Percentiles rank a stretch among this genome's conserved stretches.
phyloP scores from a whole-genome alignment of 225 moss, liverwort and hornwort species.

The Climacium dendroides region DNA sequence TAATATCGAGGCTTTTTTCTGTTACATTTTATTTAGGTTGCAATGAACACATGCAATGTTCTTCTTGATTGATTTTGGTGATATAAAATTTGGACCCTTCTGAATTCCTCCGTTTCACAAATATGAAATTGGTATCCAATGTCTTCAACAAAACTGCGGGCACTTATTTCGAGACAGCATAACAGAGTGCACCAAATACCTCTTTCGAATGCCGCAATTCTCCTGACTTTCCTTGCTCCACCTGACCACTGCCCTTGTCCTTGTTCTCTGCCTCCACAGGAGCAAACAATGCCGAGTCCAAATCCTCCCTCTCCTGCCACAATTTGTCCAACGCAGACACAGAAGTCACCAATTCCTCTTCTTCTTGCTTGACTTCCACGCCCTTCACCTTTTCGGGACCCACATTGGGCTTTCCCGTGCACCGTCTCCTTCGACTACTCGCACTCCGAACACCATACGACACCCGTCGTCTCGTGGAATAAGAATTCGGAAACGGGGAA shows the following conservation, averaged over 20 bases:
- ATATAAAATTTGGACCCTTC: neutral
- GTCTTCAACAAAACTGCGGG: neutral
- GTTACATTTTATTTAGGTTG: neutral
- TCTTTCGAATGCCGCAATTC: neutral
- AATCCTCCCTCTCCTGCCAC: slow-evolving; percentile 3
- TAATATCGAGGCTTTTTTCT: neutral
- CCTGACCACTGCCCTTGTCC: neutral
- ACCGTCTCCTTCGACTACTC: neutral
- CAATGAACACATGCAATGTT: neutral
- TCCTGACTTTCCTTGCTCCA: neutral
- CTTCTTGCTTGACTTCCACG: neutral
- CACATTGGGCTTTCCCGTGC: slow-evolving; percentile 13
- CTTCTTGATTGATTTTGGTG: neutral
- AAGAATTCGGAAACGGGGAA: neutral
- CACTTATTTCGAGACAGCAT: no score
- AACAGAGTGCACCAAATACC: neutral
- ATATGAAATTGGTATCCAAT: neutral
- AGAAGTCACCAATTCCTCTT: slow-evolving; percentile 1
- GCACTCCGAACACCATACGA: neutral
- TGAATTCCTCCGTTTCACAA: neutral
- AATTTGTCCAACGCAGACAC: slow-evolving; percentile 26
- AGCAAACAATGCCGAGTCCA: slow-evolving; percentile 5
- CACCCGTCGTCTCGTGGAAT: neutral
- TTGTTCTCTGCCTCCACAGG: neutral
- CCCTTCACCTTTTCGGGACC: slow-evolving; percentile 26